Evolutionary conservation across 176 grass and related monocot genomes (phyloP), one percentile per base, ranked within the genome.

Genomic region (Pontederia crassipes): DNA sequence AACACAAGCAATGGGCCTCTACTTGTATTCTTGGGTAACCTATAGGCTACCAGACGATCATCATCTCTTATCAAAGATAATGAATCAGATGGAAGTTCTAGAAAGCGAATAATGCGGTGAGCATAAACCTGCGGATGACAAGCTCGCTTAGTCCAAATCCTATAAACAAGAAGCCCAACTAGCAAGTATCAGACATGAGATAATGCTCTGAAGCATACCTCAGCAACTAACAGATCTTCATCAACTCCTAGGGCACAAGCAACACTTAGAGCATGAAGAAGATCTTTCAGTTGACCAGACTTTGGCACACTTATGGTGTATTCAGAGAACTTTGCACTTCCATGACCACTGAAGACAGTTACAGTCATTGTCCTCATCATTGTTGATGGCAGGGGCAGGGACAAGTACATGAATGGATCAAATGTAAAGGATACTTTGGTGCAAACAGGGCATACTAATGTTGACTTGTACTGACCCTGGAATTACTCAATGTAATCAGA

Each of bases 321-420:
- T 50, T 80, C 57, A 67, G 49, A 77, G 57, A 83, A 84, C 46
- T 65, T 73, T 45, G 64, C 76, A 64, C 65, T 74, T 60, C 81
- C 93, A 80, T 97, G 87, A 70, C 87, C 85, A 67, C 87, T 85
- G 53, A 97, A 88, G 80, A 92, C 76, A 8, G 84, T 88, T 48
- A 91, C 74, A 45, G 93, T 83, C 87, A 97, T 88, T 72, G 74
- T 49, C 67, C 87, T 85, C 81, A 75, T 88, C 73, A 81, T 75
- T 45, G 54, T 85, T 26, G 78, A 88, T 64, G 92, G 92, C 67
- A 91, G 73, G 56, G 92, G 92, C 77, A 97, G 78, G 75, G 92
- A 97, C 49, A 97, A 73, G 56, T 91, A 91, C 92, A 97, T 97
- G 71, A 97, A 97, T 58, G 92, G 87, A 60, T 97, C 84, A 71